Conservation (phyloP, 768 basidiomycete genomes). For the Agaricus subrufescens region DNA sequence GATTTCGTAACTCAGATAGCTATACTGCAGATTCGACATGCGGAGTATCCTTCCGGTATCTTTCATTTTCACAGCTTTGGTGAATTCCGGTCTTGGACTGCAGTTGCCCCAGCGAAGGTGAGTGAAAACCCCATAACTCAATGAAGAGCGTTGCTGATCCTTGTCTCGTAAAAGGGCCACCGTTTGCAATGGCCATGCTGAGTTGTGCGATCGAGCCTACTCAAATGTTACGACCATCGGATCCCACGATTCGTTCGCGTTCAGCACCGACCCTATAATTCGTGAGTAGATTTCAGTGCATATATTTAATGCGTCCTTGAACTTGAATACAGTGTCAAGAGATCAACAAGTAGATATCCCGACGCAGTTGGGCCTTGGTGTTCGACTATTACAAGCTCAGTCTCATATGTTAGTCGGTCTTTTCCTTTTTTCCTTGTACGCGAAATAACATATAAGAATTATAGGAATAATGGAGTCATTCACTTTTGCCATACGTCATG, state of each 20-base stretch:
- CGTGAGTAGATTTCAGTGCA: conserved; percentile 24
- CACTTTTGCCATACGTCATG: conserved; percentile 68
- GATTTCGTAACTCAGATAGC: neutral
- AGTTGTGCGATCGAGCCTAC: conserved; percentile 55
- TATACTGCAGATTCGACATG: neutral
- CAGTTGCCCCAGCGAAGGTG: neutral
- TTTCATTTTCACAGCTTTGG: neutral
- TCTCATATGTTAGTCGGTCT: conserved; percentile 31
- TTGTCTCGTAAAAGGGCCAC: conserved; percentile 25
- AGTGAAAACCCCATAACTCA: neutral
- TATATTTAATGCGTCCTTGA: neutral
- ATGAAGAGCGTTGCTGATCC: neutral
- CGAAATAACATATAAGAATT: neutral
- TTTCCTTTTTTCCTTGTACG: neutral
- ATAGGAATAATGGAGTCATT: conserved; percentile 36
- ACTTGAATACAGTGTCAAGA: conserved; percentile 31
- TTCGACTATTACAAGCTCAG: conserved; percentile 59
- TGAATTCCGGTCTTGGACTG: neutral
- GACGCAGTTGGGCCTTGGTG: conserved; percentile 44
- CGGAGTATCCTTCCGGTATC: neutral
- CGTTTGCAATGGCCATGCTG: conserved; percentile 62
- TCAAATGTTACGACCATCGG: conserved; percentile 45
- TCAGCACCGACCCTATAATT: conserved; percentile 39
- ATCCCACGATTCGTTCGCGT: conserved; percentile 55
- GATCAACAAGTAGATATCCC: conserved; percentile 49